Percentiles rank a stretch among this genome's conserved stretches.
These are phyloP conservation scores for Amphibolis antarctica DNA, from an alignment of 106 monocot species.

Conservation along the genomic window DNA sequence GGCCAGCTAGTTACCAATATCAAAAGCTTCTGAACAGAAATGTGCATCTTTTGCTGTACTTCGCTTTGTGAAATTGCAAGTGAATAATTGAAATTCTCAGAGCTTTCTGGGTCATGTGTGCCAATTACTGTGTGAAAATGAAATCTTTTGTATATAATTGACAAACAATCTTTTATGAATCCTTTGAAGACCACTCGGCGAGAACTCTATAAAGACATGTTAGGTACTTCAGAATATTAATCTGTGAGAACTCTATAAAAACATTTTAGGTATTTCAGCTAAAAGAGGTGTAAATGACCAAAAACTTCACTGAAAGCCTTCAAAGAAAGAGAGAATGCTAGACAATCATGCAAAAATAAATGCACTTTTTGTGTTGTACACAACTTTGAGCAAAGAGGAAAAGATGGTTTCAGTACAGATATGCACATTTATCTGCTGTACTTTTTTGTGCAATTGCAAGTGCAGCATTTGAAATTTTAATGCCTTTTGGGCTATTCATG, in stretches of 20 bases:
- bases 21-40: conserved; percentile 45
- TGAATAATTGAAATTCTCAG: conserved; percentile 24
- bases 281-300: background rate
- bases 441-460: too few species aligned
- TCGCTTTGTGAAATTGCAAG: conserved; percentile 28
- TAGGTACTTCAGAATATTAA: background rate
- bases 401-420: too few species aligned
- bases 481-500: too few species aligned
- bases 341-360: too few species aligned
- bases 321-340: too few species aligned
- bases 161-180: conserved; percentile 55
- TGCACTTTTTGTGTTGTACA: too few species aligned
- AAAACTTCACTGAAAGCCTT: background rate
- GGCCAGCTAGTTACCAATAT: conserved; percentile 27
- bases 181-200: conserved; percentile 52
- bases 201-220: conserved; percentile 46
- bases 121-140: conserved; percentile 9
- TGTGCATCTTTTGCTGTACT: conserved; percentile 25
- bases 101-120: conserved; percentile 13
- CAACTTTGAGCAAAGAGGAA: too few species aligned
- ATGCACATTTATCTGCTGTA: too few species aligned
- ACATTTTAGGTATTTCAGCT: background rate
- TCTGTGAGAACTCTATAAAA: conserved; percentile 64
- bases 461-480: too few species aligned
- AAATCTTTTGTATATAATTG: conserved; percentile 29